Evolutionary conservation across 768 basidiomycete species (phyloP), one percentile per base, ranked within the genome.

Genomic region (Psilocybe subaeruginosa): DNA sequence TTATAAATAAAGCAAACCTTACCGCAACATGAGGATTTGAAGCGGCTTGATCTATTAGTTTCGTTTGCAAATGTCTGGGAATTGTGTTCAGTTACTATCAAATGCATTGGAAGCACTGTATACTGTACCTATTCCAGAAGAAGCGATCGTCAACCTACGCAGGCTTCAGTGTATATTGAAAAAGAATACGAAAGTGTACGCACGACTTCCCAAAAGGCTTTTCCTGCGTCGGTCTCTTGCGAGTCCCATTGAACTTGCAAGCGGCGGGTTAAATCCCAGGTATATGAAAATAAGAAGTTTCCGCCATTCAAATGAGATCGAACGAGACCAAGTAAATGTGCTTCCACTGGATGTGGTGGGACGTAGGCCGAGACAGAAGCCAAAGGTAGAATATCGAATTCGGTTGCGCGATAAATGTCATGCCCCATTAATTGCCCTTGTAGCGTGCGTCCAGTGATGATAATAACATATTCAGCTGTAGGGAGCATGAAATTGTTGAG

Each of bases 351-450:
- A 73, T 95, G 90, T 5, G 91, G 87, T 52, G 90, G 85, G 67
- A 83, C 83, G 50, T 85, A 80, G 4, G 85, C 81, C 29, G 89
- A 85, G 47, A 92, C 77, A 58, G 86, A 82, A 19, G 88, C 85
- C 50, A 99, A 77, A 4, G 97, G 95, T 48, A 97, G 88, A 55
- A 99, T 88, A 60, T 94, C 90, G 73, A 93, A 99, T 70, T 95
- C 92, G 19, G 91, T 90, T 11, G 94, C 94, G 51, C 88, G 87
- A 77, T 92, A 98, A 68, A 99, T 81, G 62, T 96, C 89, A 64
- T 97, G 87, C 3, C 90, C 86, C 78, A 95, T 86, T 60, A 99
- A 79, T 59, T 89, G 84, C 12, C 90, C 91, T 64, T 85, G 86
- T 35, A 88, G 85, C 65, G 89, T 88, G 49, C 95, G 87, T 29